These are phyloP conservation scores for Elsinoe perseae DNA, from an alignment of 2,329 filamentous ascomycete genomes.

Conservation along the genomic window DNA sequence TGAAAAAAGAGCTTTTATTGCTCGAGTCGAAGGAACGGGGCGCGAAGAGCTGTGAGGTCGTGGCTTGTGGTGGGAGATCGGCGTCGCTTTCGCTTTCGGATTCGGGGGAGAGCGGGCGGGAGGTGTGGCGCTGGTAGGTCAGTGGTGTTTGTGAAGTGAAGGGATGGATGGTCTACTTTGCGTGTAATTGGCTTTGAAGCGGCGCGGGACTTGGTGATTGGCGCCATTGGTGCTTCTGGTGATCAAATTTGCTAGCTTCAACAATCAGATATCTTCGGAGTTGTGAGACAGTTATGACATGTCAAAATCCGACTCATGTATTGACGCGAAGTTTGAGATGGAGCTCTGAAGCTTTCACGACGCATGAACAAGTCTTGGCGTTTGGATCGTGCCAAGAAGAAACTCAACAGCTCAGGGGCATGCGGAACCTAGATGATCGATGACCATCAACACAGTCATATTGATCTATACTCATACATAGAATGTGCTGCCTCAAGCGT, in stretches of 20 bases:
- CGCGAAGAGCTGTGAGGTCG: slow-evolving; percentile 1
- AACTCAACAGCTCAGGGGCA: too few relatives aligned
- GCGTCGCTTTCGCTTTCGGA: background rate
- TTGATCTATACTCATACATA: too few relatives aligned
- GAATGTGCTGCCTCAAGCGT: too few relatives aligned
- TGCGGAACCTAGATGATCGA: background rate
- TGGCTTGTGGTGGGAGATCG: background rate
- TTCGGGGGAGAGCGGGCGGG: background rate
- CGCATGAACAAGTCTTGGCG: background rate
- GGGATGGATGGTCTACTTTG: background rate
- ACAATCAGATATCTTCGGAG: too few relatives aligned
- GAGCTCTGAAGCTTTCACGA: slow-evolving; percentile 6
- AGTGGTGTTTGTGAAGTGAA: background rate
- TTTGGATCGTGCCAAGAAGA: background rate
- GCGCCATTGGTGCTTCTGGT: background rate
- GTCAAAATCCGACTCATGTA: background rate
- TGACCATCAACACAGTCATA: too few relatives aligned
- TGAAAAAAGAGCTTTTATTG: background rate
- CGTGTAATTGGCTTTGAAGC: background rate
- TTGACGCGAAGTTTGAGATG: slow-evolving; percentile 8
- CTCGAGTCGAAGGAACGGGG: background rate
- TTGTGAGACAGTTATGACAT: background rate
- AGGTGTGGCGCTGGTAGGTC: slow-evolving; percentile 5
- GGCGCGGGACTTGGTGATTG: background rate
- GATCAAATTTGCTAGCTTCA: too few relatives aligned